These are phyloP conservation scores for Lepiota brunneoincarnata DNA, from an alignment of 768 basidiomycete species.

Conservation along the genomic window DNA sequence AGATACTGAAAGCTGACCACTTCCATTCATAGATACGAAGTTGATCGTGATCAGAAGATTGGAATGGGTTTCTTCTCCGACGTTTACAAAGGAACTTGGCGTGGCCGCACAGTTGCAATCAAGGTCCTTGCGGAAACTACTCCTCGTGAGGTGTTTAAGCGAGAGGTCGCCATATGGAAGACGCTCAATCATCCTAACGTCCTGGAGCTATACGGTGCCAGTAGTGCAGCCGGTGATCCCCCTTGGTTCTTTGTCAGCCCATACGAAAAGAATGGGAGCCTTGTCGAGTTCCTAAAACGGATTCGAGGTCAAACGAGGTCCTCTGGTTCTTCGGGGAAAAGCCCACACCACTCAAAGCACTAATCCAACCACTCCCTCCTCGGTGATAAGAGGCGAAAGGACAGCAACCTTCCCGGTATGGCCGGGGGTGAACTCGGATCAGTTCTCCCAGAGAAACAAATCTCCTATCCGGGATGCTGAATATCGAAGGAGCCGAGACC, in stretches of 20 bases:
- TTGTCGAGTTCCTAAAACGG: constrained; percentile 49
- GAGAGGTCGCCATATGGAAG: constrained; percentile 74
- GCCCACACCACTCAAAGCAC: neutral
- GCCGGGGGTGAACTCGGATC: constrained; percentile 6
- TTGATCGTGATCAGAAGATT: constrained; percentile 67
- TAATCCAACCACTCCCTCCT: neutral
- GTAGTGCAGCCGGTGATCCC: constrained; percentile 56
- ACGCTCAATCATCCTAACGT: constrained; percentile 67
- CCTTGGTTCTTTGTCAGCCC: constrained; percentile 83
- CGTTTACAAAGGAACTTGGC: constrained; percentile 78
- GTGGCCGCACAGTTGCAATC: constrained; percentile 61
- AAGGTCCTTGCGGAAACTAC: constrained; percentile 68
- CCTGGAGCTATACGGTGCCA: constrained; percentile 76
- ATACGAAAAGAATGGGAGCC: constrained; percentile 63
- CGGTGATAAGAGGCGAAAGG: neutral
- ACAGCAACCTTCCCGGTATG: constrained; percentile 7
- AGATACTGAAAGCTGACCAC: neutral
- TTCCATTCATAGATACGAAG: constrained; percentile 37
- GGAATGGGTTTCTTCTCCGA: constrained; percentile 76
- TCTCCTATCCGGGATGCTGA: neutral
- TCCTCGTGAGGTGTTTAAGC: constrained; percentile 63
- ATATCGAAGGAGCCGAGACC: constrained; percentile 35
- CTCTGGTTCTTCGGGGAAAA: constrained; percentile 6
- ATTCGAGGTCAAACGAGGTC: neutral
- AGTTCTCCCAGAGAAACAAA: neutral